Percentiles rank a stretch among this genome's conserved stretches.
These are phyloP conservation scores for Byssothecium circinans DNA, from an alignment of 2,329 filamentous ascomycete genomes.

Conservation along the genomic window DNA sequence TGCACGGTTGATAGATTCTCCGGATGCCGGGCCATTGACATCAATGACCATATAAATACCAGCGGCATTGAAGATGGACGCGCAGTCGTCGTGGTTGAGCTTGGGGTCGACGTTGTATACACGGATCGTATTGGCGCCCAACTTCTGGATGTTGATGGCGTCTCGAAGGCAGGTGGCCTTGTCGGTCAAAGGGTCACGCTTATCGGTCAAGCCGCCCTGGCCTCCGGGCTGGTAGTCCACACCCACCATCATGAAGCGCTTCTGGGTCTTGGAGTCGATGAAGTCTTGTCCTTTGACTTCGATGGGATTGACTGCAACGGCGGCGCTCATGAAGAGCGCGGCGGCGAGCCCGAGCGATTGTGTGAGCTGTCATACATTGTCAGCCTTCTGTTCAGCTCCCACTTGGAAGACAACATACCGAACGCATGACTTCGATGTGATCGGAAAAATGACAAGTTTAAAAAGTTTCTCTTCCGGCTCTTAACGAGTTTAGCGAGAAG, in stretches of 20 bases:
- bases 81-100: constrained; percentile 63
- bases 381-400: neutral
- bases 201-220: constrained; percentile 54
- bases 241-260: constrained; percentile 64
- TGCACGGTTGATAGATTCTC: constrained; percentile 59
- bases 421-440: constrained; percentile 1
- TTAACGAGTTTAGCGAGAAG: neutral
- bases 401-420: neutral
- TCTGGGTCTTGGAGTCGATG: constrained; percentile 59
- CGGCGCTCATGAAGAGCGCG: constrained; percentile 46
- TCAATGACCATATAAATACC: constrained; percentile 69
- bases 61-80: constrained; percentile 65
- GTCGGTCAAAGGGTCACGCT: constrained; percentile 60
- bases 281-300: constrained; percentile 63
- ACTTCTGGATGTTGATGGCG: constrained; percentile 63
- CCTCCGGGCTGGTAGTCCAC: constrained; percentile 65
- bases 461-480: neutral
- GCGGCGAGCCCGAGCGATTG: constrained; percentile 29
- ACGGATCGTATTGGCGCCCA: constrained; percentile 67
- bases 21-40: constrained; percentile 63
- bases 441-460: neutral
- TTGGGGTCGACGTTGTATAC: constrained; percentile 65
- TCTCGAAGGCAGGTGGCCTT: constrained; percentile 62
- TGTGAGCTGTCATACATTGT: constrained; percentile 20
- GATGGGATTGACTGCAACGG: constrained; percentile 58